Evolutionary conservation across 352 stramenopile species (phyloP).

Genomic region (Achlya hypogyna): DNA sequence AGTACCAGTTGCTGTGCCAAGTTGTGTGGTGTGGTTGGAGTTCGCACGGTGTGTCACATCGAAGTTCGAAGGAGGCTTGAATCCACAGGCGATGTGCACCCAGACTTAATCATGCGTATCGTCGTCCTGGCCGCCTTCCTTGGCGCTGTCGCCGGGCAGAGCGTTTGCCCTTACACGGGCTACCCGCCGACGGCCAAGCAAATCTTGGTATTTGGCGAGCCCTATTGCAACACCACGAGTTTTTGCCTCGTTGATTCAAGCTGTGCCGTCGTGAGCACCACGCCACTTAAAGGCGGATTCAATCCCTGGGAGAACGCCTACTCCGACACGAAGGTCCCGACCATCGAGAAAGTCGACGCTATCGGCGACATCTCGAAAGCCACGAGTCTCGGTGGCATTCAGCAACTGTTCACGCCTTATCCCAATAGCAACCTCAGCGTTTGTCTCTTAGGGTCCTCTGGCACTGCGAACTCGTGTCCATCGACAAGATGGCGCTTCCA

Average conservation of each 20-base stretch:
- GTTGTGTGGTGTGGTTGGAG: too few species aligned
- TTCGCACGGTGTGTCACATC: too few species aligned
- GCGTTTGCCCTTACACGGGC: not conserved
- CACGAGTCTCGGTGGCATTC: not conserved
- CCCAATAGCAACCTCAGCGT: not conserved
- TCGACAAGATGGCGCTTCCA: not conserved
- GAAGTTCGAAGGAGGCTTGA: too few species aligned
- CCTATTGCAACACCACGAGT: not conserved
- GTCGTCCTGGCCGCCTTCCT: not conserved
- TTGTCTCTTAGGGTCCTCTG: not conserved
- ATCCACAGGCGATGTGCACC: not conserved
- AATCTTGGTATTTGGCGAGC: not conserved
- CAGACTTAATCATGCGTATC: not conserved
- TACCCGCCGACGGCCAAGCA: too few species aligned
- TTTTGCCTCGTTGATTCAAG: not conserved
- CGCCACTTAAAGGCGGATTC: too few species aligned
- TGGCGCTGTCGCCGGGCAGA: not conserved
- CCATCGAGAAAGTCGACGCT: not conserved
- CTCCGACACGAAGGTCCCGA: not conserved
- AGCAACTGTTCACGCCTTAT: not conserved
- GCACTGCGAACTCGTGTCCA: not conserved
- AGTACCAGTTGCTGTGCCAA: too few species aligned
- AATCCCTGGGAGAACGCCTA: not conserved
- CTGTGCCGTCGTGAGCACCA: not conserved
- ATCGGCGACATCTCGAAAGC: not conserved